phyloP scores from a whole-genome alignment of 495 filamentous ascomycete species.

The Penicillium subrubescens region DNA sequence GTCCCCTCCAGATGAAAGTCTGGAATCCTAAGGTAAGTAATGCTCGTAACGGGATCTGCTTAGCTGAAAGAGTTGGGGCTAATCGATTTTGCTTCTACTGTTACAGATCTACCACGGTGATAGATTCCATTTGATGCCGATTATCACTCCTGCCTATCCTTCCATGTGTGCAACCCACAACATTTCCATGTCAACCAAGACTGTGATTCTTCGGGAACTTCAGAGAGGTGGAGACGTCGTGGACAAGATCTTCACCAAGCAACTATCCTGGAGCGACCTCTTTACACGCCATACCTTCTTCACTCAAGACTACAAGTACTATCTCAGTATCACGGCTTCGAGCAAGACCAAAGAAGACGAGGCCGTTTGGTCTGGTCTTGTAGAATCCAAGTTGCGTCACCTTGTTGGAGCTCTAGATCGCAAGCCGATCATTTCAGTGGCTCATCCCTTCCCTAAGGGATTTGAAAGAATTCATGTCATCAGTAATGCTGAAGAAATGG shows the following conservation, averaged over 20 bases:
- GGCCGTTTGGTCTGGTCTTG: constrained; percentile 83
- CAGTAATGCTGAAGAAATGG: constrained; percentile 68
- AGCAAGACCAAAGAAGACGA: constrained; percentile 85
- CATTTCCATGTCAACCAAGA: constrained; percentile 81
- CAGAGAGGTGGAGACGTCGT: constrained; percentile 75
- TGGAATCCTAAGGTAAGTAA: constrained; percentile 86
- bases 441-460: constrained; percentile 90
- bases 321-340: constrained; percentile 83
- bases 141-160: constrained; percentile 95
- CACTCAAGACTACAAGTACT: constrained; percentile 89
- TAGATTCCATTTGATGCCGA: constrained; percentile 87
- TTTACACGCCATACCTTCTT: constrained; percentile 91
- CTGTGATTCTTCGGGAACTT: constrained; percentile 79
- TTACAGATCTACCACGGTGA: constrained; percentile 77
- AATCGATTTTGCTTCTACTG: neutral
- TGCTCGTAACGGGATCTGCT: constrained; percentile 10
- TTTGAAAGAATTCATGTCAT: constrained; percentile 81
- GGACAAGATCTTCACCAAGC: constrained; percentile 75
- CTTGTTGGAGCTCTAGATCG: constrained; percentile 79
- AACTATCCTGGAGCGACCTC: constrained; percentile 79
- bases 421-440: constrained; percentile 72
- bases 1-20: constrained; percentile 74
- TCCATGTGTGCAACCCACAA: constrained; percentile 98
- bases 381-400: constrained; percentile 88
- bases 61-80: neutral